Conservation (phyloP, 805 yeast genomes). For the Candida tibetensis region DNA sequence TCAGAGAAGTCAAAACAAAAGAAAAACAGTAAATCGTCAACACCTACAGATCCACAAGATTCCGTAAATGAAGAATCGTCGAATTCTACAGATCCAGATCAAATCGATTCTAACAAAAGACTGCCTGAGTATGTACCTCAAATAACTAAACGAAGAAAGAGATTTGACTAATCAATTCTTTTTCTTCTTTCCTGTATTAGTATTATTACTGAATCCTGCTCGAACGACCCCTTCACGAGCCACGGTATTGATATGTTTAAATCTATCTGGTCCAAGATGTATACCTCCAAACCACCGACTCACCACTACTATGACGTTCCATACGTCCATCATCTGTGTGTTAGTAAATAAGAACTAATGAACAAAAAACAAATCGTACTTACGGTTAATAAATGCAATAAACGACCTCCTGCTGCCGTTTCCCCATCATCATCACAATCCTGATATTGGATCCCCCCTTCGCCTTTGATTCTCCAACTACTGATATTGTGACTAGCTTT, state of each 20-base stretch:
- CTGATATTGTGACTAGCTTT: slow-evolving; percentile 78
- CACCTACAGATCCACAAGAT: too few relatives aligned
- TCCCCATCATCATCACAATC: slow-evolving; percentile 98
- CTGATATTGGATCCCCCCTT: slow-evolving; percentile 56
- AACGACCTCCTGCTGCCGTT: slow-evolving; percentile 88
- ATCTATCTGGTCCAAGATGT: slow-evolving; percentile 89
- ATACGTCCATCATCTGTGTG: slow-evolving; percentile 62
- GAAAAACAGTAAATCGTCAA: too few relatives aligned
- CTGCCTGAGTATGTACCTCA: slow-evolving; percentile 12
- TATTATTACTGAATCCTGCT: slow-evolving; percentile 48
- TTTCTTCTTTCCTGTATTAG: slow-evolving; percentile 19
- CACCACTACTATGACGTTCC: slow-evolving; percentile 84
- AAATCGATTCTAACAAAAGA: not conserved
- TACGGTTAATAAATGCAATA: slow-evolving; percentile 72
- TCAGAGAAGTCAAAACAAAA: slow-evolving; percentile 1
- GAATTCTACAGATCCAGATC: too few relatives aligned
- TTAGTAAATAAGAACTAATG: too few relatives aligned
- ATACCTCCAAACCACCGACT: slow-evolving; percentile 92
- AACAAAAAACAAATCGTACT: too few relatives aligned
- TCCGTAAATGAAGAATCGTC: too few relatives aligned
- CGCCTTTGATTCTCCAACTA: slow-evolving; percentile 75
- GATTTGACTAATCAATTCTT: slow-evolving; percentile 16
- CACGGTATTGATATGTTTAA: slow-evolving; percentile 86
- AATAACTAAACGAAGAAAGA: slow-evolving; percentile 12
- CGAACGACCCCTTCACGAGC: slow-evolving; percentile 79